These are phyloP conservation scores for Diaporthe helianthi DNA, from an alignment of 2,329 filamentous ascomycete species.

Conservation along the genomic window DNA sequence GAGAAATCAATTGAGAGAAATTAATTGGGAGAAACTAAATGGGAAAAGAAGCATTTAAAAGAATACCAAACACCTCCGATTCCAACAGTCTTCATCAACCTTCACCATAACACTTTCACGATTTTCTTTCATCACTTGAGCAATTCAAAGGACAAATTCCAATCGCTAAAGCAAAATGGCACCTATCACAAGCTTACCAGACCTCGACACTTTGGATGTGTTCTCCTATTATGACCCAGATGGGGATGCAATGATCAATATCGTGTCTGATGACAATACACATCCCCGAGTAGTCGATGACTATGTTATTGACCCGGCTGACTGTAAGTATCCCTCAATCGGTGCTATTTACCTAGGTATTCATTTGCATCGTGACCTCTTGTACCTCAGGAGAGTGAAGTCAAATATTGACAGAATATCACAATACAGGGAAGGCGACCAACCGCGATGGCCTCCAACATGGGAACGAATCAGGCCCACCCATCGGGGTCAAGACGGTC, in stretches of 20 bases:
- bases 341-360: neutral
- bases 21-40: too few relatives aligned
- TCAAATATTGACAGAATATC: neutral
- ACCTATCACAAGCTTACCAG: neutral
- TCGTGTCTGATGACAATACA: neutral
- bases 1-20: too few relatives aligned
- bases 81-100: too few relatives aligned
- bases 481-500: neutral
- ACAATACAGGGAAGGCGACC: neutral
- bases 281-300: neutral
- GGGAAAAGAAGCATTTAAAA: too few relatives aligned
- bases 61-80: too few relatives aligned
- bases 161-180: neutral
- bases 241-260: neutral
- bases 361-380: neutral
- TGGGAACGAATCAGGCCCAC: neutral
- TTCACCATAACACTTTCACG: too few relatives aligned
- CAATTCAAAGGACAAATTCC: neutral
- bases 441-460: neutral
- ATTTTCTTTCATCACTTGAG: too few relatives aligned
- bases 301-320: neutral
- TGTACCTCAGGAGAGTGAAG: rapidly evolving
- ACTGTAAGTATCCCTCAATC: neutral
- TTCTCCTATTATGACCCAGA: neutral
- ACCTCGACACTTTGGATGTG: neutral